Evolutionary conservation across 2,329 filamentous ascomycete genomes (phyloP), one percentile per base, ranked within the genome.

Genomic region (Hyphodiscus sp.): DNA sequence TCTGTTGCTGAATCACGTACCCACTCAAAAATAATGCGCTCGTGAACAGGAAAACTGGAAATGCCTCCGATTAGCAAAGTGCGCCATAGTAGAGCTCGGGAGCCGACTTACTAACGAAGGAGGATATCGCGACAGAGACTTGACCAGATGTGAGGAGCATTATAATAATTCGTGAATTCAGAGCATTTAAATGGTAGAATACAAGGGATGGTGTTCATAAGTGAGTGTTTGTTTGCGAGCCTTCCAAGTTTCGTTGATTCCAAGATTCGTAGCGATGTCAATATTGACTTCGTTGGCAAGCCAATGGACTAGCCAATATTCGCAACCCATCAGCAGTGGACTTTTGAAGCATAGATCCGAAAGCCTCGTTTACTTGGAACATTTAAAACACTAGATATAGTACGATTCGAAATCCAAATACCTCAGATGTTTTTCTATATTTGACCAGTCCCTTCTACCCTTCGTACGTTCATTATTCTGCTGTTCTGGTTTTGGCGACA

Each of bases 1-100:
- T 94, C 63, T 89, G 83, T 70, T 96, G 91, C 66, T 96, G 91
- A 50, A 96, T 79, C 2, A 85, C 80, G 69, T 95, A 96, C 64
- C 91, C 91, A 49, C 88, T 90, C 30, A 96, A 76, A 69, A 96
- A 96, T 23, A 96, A 82, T 4, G 91, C 81, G 41, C 85, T 70
- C 2, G 91, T 95, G 71, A 89, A 96, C 23, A 88, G 68, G 58
- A 89, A 74, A 55, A 96, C 87, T 85, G 54, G 29, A 38, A 38
- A n/a, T 2, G 13, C 4, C 16, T 30, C 41, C 41, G 30, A 41
- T 18, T 52, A 43, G 51, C 60, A 48, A 58, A 55, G 10, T 20
- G 10, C 16, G n/a, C n/a, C 20, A 47, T 38, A 23, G 45, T 42
- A 20, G 43, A 51, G 38, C 49, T 16, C 44, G 38, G 2, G 19